Evolutionary conservation across 2,329 filamentous ascomycete species (phyloP).

Genomic region (Talaromyces piceae): DNA sequence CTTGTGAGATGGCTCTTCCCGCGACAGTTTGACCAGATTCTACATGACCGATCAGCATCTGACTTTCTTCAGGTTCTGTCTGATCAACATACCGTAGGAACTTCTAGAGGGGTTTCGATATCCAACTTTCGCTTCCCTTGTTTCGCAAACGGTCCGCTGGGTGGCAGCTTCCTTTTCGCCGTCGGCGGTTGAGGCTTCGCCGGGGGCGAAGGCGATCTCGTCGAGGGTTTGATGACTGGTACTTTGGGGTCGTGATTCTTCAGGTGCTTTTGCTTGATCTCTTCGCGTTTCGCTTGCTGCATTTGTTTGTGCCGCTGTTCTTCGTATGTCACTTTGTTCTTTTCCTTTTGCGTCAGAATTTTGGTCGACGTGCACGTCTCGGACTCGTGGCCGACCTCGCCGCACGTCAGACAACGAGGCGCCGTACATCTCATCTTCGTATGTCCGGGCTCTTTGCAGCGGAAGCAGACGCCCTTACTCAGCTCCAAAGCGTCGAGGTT

Average conservation of each 20-base stretch:
- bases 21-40: slow-evolving; percentile 35
- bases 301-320: slow-evolving; percentile 28
- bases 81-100: slow-evolving; percentile 13
- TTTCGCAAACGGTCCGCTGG: slow-evolving; percentile 18
- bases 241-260: slow-evolving; percentile 40
- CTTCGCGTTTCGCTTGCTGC: slow-evolving; percentile 29
- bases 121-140: slow-evolving; percentile 16
- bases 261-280: slow-evolving; percentile 34
- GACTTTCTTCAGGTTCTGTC: not conserved
- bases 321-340: slow-evolving; percentile 26
- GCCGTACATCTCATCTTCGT: slow-evolving; percentile 30
- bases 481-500: slow-evolving; percentile 35
- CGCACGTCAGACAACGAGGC: slow-evolving; percentile 38
- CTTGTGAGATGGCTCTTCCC: slow-evolving; percentile 26
- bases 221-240: slow-evolving; percentile 30
- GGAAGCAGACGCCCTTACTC: slow-evolving; percentile 33
- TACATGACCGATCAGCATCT: slow-evolving; percentile 13
- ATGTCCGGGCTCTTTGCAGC: slow-evolving; percentile 36
- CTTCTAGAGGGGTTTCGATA: slow-evolving; percentile 15
- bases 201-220: slow-evolving; percentile 12
- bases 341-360: slow-evolving; percentile 30
- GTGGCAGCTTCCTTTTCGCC: slow-evolving; percentile 21
- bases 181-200: slow-evolving; percentile 7
- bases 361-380: slow-evolving; percentile 27
- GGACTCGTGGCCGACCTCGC: slow-evolving; percentile 35